phyloP scores from a whole-genome alignment of 106 monocot species.

The Vanilla planifolia region DNA sequence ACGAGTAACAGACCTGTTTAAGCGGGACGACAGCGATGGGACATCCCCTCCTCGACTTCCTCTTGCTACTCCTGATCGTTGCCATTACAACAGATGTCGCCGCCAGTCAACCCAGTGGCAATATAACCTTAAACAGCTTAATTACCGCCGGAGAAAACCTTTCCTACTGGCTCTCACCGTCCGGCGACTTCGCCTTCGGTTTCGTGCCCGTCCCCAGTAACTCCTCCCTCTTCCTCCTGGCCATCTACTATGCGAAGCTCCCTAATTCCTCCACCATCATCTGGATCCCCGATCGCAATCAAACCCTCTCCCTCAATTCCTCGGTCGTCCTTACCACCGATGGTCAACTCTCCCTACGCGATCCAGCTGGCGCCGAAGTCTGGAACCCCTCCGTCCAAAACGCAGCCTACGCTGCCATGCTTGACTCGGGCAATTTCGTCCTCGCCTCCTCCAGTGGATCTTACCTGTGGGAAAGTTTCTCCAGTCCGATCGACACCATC shows the following conservation, averaged over 20 bases:
- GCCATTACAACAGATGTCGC: too few relatives aligned
- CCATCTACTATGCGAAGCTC: constrained; percentile 27
- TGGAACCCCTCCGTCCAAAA: not conserved
- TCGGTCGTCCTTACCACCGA: not conserved
- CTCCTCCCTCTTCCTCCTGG: constrained; percentile 8
- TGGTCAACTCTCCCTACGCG: constrained; percentile 4
- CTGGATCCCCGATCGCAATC: constrained; percentile 3
- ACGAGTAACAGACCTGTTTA: too few relatives aligned
- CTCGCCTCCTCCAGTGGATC: not conserved
- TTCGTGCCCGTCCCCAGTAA: constrained; percentile 4
- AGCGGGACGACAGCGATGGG: too few relatives aligned
- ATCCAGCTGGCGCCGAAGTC: constrained; percentile 5
- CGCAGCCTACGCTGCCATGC: not conserved
- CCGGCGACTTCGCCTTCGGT: constrained; percentile 28
- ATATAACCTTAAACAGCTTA: constrained; percentile 11
- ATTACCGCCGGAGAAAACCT: constrained; percentile 8
- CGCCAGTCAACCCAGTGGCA: not conserved
- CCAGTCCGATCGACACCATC: constrained; percentile 18
- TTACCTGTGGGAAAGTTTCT: constrained; percentile 23
- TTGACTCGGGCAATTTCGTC: constrained; percentile 9
- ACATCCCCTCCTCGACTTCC: too few relatives aligned
- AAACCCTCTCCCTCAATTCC: not conserved
- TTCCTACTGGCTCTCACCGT: constrained; percentile 19
- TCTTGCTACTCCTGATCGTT: too few relatives aligned
- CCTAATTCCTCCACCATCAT: constrained; percentile 8